phyloP scores from a whole-genome alignment of 768 basidiomycete genomes.

The Kwoniella mangroviensis region DNA sequence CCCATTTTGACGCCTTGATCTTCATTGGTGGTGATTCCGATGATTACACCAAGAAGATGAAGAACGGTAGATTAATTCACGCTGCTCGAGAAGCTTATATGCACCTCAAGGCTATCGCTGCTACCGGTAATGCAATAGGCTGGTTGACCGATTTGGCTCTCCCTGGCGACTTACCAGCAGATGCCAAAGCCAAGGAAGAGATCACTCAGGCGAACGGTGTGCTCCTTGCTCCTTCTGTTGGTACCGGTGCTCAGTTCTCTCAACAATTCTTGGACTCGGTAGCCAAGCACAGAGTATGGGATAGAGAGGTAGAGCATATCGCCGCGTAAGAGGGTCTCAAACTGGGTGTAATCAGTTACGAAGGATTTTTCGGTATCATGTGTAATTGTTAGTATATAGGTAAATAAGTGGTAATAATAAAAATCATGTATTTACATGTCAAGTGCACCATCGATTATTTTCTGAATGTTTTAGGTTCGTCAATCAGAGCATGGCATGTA shows the following conservation, averaged over 20 bases:
- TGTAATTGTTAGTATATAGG: too few species aligned
- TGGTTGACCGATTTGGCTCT: slow-evolving; percentile 58
- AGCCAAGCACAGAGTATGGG: slow-evolving; percentile 60
- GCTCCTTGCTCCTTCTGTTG: slow-evolving; percentile 53
- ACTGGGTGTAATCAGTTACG: too few species aligned
- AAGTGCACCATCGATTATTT: too few species aligned
- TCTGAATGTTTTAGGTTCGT: not conserved
- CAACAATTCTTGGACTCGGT: slow-evolving; percentile 56
- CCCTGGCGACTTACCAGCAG: slow-evolving; percentile 55
- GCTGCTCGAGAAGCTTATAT: slow-evolving; percentile 84
- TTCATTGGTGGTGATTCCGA: slow-evolving; percentile 69
- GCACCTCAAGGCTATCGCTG: slow-evolving; percentile 82
- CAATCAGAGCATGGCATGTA: not conserved
- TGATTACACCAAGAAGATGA: slow-evolving; percentile 65
- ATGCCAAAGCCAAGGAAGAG: slow-evolving; percentile 39
- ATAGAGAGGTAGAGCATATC: slow-evolving; percentile 54
- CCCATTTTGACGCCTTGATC: slow-evolving; percentile 79
- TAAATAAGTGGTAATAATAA: not conserved
- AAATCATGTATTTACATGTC: not conserved
- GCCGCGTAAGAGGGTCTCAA: slow-evolving; percentile 43
- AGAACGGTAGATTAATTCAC: slow-evolving; percentile 75
- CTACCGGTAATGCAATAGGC: slow-evolving; percentile 64
- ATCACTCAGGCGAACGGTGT: slow-evolving; percentile 58
- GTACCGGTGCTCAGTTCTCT: slow-evolving; percentile 54
- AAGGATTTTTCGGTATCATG: not conserved